phyloP scores from a whole-genome alignment of 2,329 filamentous ascomycete species.

The Aspergillus intermedius region DNA sequence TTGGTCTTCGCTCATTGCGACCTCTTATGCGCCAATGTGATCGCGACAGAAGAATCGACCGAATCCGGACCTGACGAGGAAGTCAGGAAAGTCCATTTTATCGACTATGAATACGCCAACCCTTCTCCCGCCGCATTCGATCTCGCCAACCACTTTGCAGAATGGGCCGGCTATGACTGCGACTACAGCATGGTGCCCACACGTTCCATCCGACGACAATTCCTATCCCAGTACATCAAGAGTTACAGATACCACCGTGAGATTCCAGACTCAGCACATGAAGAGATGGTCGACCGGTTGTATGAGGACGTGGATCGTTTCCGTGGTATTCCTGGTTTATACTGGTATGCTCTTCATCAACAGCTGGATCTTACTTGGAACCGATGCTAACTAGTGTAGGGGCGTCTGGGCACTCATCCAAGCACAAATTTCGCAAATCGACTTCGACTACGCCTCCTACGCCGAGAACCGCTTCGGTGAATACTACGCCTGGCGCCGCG shows the following conservation, averaged over 20 bases:
- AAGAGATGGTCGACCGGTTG: constrained; percentile 62
- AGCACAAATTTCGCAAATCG: constrained; percentile 85
- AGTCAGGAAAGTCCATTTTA: constrained; percentile 65
- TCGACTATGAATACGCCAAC: constrained; percentile 97
- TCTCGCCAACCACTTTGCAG: constrained; percentile 94
- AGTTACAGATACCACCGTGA: constrained; percentile 57
- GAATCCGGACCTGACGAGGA: constrained; percentile 22
- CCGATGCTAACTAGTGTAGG: constrained; percentile 49
- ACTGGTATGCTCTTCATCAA: constrained; percentile 42
- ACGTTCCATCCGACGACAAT: constrained; percentile 65
- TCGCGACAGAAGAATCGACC: constrained; percentile 43
- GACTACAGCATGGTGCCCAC: constrained; percentile 80
- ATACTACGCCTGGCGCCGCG: constrained; percentile 86
- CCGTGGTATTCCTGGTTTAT: constrained; percentile 83
- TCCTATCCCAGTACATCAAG: constrained; percentile 74
- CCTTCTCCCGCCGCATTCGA: constrained; percentile 94
- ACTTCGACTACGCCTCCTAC: constrained; percentile 93
- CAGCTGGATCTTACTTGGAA: neutral
- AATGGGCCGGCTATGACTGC: constrained; percentile 97
- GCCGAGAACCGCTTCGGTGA: constrained; percentile 80
- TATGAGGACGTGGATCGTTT: constrained; percentile 78
- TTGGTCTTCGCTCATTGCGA: constrained; percentile 95
- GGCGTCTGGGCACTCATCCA: constrained; percentile 96
- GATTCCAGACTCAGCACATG: constrained; percentile 38
- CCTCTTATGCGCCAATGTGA: constrained; percentile 92